phyloP scores from a whole-genome alignment of 805 yeast species.

The Clavispora santaluciae region DNA sequence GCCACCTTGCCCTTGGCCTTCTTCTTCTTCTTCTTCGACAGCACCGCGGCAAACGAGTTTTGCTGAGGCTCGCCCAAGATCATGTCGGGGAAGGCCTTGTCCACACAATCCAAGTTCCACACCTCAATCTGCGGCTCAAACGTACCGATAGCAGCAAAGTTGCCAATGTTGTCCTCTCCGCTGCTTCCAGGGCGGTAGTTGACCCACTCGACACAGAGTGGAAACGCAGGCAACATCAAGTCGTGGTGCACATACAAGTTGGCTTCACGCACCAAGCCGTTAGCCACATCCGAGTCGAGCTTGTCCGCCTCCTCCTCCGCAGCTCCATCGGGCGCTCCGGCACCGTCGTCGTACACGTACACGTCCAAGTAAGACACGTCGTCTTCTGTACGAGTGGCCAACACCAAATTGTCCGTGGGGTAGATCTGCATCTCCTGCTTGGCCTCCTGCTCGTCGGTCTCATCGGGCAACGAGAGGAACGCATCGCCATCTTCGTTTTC shows the following conservation, averaged over 20 bases:
- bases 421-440: constrained; percentile 79
- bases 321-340: constrained; percentile 69
- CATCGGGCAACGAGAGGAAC: constrained; percentile 58
- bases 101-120: constrained; percentile 91
- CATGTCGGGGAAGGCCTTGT: constrained; percentile 90
- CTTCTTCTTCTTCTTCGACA: constrained; percentile 46
- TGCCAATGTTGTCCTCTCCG: constrained; percentile 52
- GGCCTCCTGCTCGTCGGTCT: constrained; percentile 66
- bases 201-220: constrained; percentile 94
- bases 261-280: constrained; percentile 66
- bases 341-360: constrained; percentile 91
- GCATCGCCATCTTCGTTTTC: constrained; percentile 45
- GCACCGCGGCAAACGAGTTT: constrained; percentile 34
- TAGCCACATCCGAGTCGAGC: constrained; percentile 67
- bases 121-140: constrained; percentile 96
- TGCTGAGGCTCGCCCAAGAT: constrained; percentile 75
- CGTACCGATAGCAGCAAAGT: constrained; percentile 94
- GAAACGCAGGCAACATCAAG: constrained; percentile 94
- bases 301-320: constrained; percentile 66
- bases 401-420: constrained; percentile 83
- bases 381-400: constrained; percentile 94
- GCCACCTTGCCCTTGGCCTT: constrained; percentile 50
- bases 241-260: constrained; percentile 93
- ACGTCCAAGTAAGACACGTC: constrained; percentile 89
- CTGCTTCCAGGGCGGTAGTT: constrained; percentile 60